Evolutionary conservation across 2,329 filamentous ascomycete species (phyloP).

Genomic region (Cordyceps pruinosa): DNA sequence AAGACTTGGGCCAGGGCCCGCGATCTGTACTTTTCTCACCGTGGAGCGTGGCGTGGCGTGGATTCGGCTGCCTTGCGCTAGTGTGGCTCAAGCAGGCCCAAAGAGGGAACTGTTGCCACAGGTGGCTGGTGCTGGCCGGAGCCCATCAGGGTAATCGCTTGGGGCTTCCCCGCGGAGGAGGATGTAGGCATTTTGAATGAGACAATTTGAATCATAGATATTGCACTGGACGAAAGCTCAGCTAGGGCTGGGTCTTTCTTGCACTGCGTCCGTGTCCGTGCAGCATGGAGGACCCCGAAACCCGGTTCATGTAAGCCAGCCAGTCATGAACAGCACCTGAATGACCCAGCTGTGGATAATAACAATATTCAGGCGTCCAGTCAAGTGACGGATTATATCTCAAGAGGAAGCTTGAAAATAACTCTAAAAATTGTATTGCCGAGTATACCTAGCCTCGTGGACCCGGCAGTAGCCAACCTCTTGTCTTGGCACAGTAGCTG

Average conservation of each 20-base stretch:
- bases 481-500: constrained; percentile 4
- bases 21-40: constrained; percentile 14
- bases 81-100: background rate
- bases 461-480: background rate
- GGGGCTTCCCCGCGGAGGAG: too few relatives aligned
- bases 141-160: background rate
- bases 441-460: background rate
- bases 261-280: too few relatives aligned
- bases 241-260: too few relatives aligned
- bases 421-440: constrained; percentile 1
- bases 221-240: background rate
- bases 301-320: too few relatives aligned
- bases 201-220: background rate
- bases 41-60: background rate
- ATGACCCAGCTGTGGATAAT: background rate
- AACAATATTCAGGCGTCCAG: background rate
- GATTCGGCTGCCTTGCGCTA: constrained; percentile 6
- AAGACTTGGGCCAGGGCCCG: constrained; percentile 3
- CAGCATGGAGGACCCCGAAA: too few relatives aligned
- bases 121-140: background rate
- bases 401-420: background rate
- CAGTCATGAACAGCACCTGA: too few relatives aligned
- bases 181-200: too few relatives aligned
- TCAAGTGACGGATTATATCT: background rate
- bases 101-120: background rate